Base-by-base conservation (phyloP, 148 eudicot species). In the Limonium bicolor region DNA sequence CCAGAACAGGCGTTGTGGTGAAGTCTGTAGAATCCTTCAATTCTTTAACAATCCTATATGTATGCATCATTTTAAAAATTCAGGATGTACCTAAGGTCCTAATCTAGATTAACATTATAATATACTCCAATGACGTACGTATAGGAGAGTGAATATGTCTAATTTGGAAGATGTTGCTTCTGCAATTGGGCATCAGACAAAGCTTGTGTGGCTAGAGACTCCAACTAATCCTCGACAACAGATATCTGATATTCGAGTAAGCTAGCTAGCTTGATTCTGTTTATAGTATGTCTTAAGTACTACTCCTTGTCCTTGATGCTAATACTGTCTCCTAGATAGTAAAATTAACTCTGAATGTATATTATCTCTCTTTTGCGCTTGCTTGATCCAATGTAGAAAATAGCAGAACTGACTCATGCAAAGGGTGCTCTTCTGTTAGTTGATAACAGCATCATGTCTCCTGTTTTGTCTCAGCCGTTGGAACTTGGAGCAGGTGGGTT, bases 401-500 rank as follows among this genome's bases (percentile, higher is more conserved):
- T 85, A 50, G 68, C 99, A 20, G 94, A 78, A 59, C 50, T 92
- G 36, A 95, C 99, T 42, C 99, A 92, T 75, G 80, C 80, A 27
- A 76, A 67, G 32, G 99, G 80, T 31, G 99, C 99, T 44, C 67
- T 92, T 54, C 69, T 92, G 15, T 63, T 92, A 77, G 99, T 92
- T 48, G 99, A 92, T 59, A 92, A 92, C 64, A 92, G 99, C 63
- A 85, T 92, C 51, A 81, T 92, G 99, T 92, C 99, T 43, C 88
- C 99, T 14, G 95, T 92, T 39, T 48, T 92, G 61, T 92, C 86
- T 18, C 95, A 42, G 36, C 95, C 99, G 1, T 53, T 92, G 57
- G 99, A 92, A 54, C 82, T 85, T 50, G 99, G 99, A 49, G 99
- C 99, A 68, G 99, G 99, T 92, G 62, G 19, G n/a, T n/a, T n/a